A percentile compares a stretch with the other conserved stretches of the same genome.
These are phyloP conservation scores for Alternaria hordeiaustralica DNA, from an alignment of 2,329 filamentous ascomycete genomes.

Conservation along the genomic window DNA sequence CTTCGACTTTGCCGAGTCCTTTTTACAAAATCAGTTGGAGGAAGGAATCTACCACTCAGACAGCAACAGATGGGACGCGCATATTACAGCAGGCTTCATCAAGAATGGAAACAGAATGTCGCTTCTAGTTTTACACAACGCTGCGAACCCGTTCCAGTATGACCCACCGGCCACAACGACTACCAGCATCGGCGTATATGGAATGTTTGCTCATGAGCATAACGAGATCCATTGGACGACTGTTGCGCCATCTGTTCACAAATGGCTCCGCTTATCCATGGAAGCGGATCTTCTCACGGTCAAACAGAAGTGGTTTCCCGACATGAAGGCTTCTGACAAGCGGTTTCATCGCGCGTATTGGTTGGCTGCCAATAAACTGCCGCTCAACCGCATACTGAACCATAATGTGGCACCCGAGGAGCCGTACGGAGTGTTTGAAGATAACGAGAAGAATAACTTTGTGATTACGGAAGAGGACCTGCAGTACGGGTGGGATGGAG, in stretches of 20 bases:
- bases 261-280: neutral
- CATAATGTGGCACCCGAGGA: neutral
- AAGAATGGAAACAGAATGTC: conserved; percentile 18
- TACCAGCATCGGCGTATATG: conserved; percentile 35
- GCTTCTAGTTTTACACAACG: conserved; percentile 40
- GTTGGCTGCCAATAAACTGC: conserved; percentile 27
- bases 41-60: conserved; percentile 9
- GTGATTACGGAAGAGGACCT: conserved; percentile 13
- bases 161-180: conserved; percentile 1
- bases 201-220: conserved; percentile 19
- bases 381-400: conserved; percentile 24
- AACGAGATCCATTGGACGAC: conserved; percentile 38
- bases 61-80: conserved; percentile 16
- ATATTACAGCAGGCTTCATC: conserved; percentile 35
- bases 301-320: conserved; percentile 19
- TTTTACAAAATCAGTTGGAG: conserved; percentile 13
- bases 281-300: neutral
- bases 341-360: conserved; percentile 42
- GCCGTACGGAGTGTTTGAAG: conserved; percentile 12
- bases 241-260: conserved; percentile 8
- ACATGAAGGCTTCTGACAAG: conserved; percentile 22
- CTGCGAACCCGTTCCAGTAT: conserved; percentile 27
- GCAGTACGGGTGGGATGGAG: conserved; percentile 7
- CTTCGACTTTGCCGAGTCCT: conserved; percentile 20
- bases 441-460: conserved; percentile 4